A percentile compares a stretch with the other conserved stretches of the same genome.
Evolutionary conservation across 352 stramenopile species (phyloP).

Genomic region (Phytophthora uliginosa): DNA sequence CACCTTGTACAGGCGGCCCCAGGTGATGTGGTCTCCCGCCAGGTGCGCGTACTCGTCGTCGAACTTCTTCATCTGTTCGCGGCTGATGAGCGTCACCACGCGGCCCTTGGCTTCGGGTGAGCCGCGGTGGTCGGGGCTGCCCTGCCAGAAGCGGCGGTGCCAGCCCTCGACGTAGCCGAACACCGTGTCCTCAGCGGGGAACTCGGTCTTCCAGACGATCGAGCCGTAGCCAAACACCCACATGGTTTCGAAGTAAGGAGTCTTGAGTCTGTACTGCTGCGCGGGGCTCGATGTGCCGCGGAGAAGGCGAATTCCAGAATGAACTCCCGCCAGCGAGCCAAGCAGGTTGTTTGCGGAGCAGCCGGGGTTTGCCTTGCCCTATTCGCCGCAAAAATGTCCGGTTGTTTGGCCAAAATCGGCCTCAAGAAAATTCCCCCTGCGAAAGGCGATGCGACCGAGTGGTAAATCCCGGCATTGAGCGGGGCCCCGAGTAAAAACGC

Average conservation of each 20-base stretch:
- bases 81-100: conserved; percentile 90
- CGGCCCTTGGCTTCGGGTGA: conserved; percentile 78
- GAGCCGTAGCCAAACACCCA: conserved; percentile 91
- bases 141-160: conserved; percentile 92
- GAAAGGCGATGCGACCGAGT: conserved; percentile 10
- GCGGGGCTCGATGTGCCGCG: conserved; percentile 22
- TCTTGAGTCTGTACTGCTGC: conserved; percentile 6
- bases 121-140: conserved; percentile 89
- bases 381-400: conserved; percentile 7
- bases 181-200: conserved; percentile 69
- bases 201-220: conserved; percentile 85
- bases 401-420: conserved; percentile 34
- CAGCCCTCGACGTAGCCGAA: conserved; percentile 88
- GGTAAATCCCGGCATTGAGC: conserved; percentile 7
- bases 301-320: conserved; percentile 44
- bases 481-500: conserved; percentile 19
- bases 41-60: conserved; percentile 78
- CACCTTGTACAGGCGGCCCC: conserved; percentile 91
- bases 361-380: conserved; percentile 16
- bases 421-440: conserved; percentile 32
- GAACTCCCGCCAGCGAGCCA: conserved; percentile 14
- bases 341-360: neutral
- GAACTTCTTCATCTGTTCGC: conserved; percentile 79
- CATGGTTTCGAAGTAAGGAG: conserved; percentile 40
- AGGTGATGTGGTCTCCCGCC: conserved; percentile 74